Conservation (phyloP, 805 yeast genomes). For the Torulaspora microellipsoides region DNA sequence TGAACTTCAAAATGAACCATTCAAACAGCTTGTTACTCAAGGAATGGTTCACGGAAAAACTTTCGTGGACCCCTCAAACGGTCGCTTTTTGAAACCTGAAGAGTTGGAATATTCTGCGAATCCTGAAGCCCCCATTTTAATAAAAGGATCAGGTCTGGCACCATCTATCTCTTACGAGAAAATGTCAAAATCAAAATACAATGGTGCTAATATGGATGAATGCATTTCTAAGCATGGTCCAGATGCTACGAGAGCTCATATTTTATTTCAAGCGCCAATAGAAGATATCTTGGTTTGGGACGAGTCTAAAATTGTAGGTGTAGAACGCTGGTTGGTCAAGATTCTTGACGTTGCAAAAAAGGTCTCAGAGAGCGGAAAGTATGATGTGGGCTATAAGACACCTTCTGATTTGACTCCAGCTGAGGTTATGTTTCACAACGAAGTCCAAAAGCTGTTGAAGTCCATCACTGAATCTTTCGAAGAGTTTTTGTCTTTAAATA, state of each 20-base stretch:
- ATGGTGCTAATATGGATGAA: slow-evolving; percentile 85
- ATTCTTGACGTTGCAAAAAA: slow-evolving; percentile 36
- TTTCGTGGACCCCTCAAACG: slow-evolving; percentile 62
- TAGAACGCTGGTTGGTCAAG: slow-evolving; percentile 78
- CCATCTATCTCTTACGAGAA: slow-evolving; percentile 72
- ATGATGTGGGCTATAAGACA: slow-evolving; percentile 7
- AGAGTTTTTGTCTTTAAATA: slow-evolving; percentile 62
- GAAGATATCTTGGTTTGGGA: slow-evolving; percentile 85
- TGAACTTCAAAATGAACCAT: slow-evolving; percentile 66
- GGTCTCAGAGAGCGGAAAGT: slow-evolving; percentile 7
- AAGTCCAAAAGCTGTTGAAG: slow-evolving; percentile 43
- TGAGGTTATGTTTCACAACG: slow-evolving; percentile 58
- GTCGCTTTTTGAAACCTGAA: slow-evolving; percentile 71
- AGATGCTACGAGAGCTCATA: slow-evolving; percentile 91
- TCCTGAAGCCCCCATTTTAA: slow-evolving; percentile 38
- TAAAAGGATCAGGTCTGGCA: slow-evolving; percentile 45
- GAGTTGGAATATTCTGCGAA: slow-evolving; percentile 50
- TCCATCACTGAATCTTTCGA: slow-evolving; percentile 58
- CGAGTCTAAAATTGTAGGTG: slow-evolving; percentile 77
- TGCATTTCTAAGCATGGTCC: slow-evolving; percentile 80
- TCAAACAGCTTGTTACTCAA: slow-evolving; percentile 75
- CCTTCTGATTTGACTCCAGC: slow-evolving; percentile 30
- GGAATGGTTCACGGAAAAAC: slow-evolving; percentile 99
- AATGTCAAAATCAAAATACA: slow-evolving; percentile 94
- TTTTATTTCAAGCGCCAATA: slow-evolving; percentile 88